Evolutionary conservation across 75 land plant genomes (phyloP), one percentile per base, ranked within the genome.

Genomic region (Azolla pinnata): DNA sequence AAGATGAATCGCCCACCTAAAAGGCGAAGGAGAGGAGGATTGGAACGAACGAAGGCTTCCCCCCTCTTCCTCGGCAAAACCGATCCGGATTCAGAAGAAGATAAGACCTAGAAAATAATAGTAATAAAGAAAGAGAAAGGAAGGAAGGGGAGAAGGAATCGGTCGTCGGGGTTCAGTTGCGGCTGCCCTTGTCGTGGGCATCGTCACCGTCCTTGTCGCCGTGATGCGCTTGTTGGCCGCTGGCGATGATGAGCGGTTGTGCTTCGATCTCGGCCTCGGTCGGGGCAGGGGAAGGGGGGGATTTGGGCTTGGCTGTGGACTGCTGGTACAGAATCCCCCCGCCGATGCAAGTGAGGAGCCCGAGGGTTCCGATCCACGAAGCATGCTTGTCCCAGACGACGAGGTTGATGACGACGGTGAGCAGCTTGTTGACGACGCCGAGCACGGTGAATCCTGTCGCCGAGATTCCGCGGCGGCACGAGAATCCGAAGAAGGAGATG

Each of bases 381-480:
- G 95, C 85, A 71, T 91, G 97, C 63, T 84, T 84, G 8, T 84
- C 83, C 97, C 97, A 91, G 29, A 91, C 73, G 31, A 91, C 66
- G 33, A 91, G 75, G 79, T 91, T 91, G 45, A 91, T 91, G 27
- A 84, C 79, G 19, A 91, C 93, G 0, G 93, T 87, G 17, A 91
- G 65, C 9, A 91, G 81, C 70, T 91, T 91, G 61, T 91, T 91
- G 45, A 91, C 97, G 20, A 84, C 91, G 0, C 97, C 97, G 27
- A 91, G 81, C 45, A 91, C 97, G 10, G 95, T 91, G 42, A 91
- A 91, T 16, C 97, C 84, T 1, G 97, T 91, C 4, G 95, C 97
- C 29, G 97, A 91, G 21, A 88, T 91, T 27, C 78, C 73, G 58
- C 80, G 70, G 9, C 93, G 77, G 61, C 97, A 84, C 33, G 97